These are phyloP conservation scores for Cavenderia fasciculata DNA, from an alignment of 78 protist genomes.

Conservation along the genomic window DNA sequence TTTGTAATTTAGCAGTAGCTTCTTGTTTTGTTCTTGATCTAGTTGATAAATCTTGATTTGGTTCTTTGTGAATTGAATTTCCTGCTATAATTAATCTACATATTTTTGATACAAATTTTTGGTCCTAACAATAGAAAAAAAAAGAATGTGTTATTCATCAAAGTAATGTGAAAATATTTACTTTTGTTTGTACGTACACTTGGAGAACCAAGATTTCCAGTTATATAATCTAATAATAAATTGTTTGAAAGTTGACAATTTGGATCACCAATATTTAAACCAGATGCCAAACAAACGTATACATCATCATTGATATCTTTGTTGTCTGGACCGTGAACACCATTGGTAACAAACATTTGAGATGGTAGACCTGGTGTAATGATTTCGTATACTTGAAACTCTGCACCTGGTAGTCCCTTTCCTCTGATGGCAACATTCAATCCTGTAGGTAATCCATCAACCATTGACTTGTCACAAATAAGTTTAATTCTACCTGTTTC, in stretches of 20 bases:
- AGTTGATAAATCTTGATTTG: conserved; percentile 45
- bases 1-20: conserved; percentile 19
- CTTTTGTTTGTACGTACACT: background rate
- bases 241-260: conserved; percentile 3
- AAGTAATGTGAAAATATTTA: background rate
- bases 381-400: conserved; percentile 68
- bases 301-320: conserved; percentile 14
- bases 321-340: background rate
- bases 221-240: conserved; percentile 20
- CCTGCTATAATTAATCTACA: conserved; percentile 57
- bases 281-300: conserved; percentile 30
- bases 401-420: conserved; percentile 48
- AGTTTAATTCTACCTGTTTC: conserved; percentile 76
- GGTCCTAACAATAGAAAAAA: conserved; percentile 7
- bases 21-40: conserved; percentile 29
- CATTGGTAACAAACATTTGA: conserved; percentile 23
- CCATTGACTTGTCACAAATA: conserved; percentile 30
- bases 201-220: conserved; percentile 22
- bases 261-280: conserved; percentile 39
- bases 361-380: conserved; percentile 65
- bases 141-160: background rate
- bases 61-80: conserved; percentile 42
- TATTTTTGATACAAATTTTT: conserved; percentile 14
- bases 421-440: conserved; percentile 73
- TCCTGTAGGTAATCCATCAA: conserved; percentile 57